These are phyloP conservation scores for Gloeophyllum trabeum DNA, from an alignment of 768 basidiomycete genomes.

Conservation along the genomic window DNA sequence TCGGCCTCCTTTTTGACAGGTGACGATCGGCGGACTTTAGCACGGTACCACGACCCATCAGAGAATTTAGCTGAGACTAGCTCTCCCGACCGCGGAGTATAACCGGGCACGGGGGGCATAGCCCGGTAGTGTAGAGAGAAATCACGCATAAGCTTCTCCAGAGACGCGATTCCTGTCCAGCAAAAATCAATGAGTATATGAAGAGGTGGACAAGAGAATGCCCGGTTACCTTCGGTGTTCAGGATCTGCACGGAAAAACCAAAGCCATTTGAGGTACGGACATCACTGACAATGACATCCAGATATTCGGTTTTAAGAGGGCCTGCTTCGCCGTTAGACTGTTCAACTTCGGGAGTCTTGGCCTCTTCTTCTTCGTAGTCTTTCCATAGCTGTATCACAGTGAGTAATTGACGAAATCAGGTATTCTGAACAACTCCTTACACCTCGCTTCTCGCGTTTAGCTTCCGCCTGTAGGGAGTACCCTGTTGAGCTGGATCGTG, in stretches of 20 bases:
- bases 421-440: conserved; percentile 18
- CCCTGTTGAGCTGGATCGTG: too few relatives aligned
- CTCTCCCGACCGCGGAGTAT: conserved; percentile 76
- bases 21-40: conserved; percentile 79
- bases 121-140: conserved; percentile 81
- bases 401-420: background rate
- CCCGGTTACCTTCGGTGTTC: conserved; percentile 70
- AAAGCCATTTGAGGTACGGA: conserved; percentile 64
- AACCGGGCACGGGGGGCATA: conserved; percentile 49
- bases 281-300: conserved; percentile 87
- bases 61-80: conserved; percentile 93
- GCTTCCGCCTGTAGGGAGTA: conserved; percentile 50
- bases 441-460: conserved; percentile 67
- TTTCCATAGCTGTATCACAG: conserved; percentile 62
- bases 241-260: conserved; percentile 89
- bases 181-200: background rate
- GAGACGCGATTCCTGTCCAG: conserved; percentile 67
- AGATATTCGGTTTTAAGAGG: conserved; percentile 77
- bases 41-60: conserved; percentile 93
- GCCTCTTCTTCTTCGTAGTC: conserved; percentile 71
- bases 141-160: conserved; percentile 92
- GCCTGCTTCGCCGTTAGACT: conserved; percentile 31
- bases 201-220: background rate
- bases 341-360: conserved; percentile 33
- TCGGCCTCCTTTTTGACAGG: conserved; percentile 89